phyloP scores from a whole-genome alignment of 306 rosid species.

The Elaeagnus macrophylla region DNA sequence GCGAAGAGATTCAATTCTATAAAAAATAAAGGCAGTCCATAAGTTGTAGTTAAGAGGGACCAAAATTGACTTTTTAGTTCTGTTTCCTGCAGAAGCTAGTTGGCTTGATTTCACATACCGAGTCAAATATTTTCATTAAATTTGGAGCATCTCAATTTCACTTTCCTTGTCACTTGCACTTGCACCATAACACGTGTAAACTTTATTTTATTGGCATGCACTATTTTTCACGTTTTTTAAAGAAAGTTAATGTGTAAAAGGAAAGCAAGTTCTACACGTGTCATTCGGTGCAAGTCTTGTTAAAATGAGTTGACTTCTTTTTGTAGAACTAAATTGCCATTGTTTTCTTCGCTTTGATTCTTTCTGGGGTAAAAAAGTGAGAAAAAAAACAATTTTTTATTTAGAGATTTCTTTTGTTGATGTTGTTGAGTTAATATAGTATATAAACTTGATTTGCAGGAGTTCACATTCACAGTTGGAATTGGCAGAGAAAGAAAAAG shows the following conservation, averaged over 20 bases:
- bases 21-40: neutral
- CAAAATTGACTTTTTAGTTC: neutral
- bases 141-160: neutral
- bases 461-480: too few relatives aligned
- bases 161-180: too few relatives aligned
- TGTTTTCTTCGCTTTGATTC: neutral
- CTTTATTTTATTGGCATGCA: too few relatives aligned
- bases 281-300: too few relatives aligned
- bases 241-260: too few relatives aligned
- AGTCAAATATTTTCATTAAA: neutral
- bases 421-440: neutral
- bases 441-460: conserved; percentile 30
- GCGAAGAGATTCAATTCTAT: conserved; percentile 1
- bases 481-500: conserved; percentile 39
- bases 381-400: neutral
- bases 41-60: neutral
- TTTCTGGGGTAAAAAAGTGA: conserved; percentile 2
- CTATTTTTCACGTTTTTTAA: too few relatives aligned
- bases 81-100: neutral
- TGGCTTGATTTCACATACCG: neutral
- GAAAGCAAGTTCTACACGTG: too few relatives aligned
- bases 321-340: neutral
- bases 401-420: neutral
- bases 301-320: conserved; percentile 8
- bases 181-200: too few relatives aligned